Conservation (phyloP, 2,329 filamentous ascomycete species). For the Claviceps monticola region DNA sequence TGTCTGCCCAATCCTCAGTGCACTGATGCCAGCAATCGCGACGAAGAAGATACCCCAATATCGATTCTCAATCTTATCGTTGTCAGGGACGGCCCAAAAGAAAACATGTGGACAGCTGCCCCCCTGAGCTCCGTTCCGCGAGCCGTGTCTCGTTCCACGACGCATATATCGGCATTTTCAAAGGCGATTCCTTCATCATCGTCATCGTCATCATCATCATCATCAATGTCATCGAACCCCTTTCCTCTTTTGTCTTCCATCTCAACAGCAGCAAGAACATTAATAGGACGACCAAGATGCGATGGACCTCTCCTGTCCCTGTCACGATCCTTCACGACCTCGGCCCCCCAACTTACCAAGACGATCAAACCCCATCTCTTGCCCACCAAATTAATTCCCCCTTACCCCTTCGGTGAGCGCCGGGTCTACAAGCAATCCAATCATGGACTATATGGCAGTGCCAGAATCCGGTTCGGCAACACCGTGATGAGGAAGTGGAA, state of each 20-base stretch:
- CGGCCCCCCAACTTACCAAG: slow-evolving; percentile 21
- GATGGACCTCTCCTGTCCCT: neutral
- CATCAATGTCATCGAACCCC: neutral
- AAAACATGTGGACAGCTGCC: neutral
- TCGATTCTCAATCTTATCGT: too few relatives aligned
- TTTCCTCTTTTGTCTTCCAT: neutral
- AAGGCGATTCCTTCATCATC: neutral
- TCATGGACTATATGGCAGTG: slow-evolving; percentile 55
- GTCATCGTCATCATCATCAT: neutral
- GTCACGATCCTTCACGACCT: slow-evolving; percentile 23
- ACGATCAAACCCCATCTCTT: slow-evolving; percentile 30
- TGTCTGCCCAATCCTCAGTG: neutral
- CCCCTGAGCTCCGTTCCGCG: slow-evolving; percentile 8
- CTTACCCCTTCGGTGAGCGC: slow-evolving; percentile 61
- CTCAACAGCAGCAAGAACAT: neutral
- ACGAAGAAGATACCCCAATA: neutral
- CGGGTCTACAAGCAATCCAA: slow-evolving; percentile 69
- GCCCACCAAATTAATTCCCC: slow-evolving; percentile 38
- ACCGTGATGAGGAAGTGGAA: slow-evolving; percentile 56
- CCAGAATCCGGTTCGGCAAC: slow-evolving; percentile 68
- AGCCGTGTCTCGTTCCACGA: slow-evolving; percentile 6
- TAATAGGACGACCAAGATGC: neutral
- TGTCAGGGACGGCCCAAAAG: too few relatives aligned
- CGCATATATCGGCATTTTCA: slow-evolving; percentile 5
- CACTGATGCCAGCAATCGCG: neutral